Evolutionary conservation across 2,329 filamentous ascomycete species (phyloP), one percentile per base, ranked within the genome.

Genomic region (Metarhizium humberi): DNA sequence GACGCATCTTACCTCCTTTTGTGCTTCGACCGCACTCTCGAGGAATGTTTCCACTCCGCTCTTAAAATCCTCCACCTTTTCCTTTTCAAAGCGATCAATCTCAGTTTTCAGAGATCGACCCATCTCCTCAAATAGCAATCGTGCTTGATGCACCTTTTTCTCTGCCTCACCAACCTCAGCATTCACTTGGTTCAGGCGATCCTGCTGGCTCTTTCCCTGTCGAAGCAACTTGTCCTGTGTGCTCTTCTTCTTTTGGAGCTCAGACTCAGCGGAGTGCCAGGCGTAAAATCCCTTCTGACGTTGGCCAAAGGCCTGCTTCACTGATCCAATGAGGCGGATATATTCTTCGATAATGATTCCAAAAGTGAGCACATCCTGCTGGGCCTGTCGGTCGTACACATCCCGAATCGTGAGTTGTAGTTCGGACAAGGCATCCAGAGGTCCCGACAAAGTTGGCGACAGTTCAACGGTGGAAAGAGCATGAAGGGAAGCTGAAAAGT

Each of bases 41-140:
- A 99, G 73, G 73, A 96, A 99, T 1, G 94, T 99, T 75, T 99
- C 94, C 2, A 99, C 92, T 0, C 92, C 92, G 59, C 88, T 94
- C 78, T 99, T 99, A 72, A 99, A 99, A 69, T 99, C 94, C 69
- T 99, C 94, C 3, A 99, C 94, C 77, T 99, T 99, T 73, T 99
- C 94, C 64, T 82, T 83, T 74, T 99, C 94, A 66, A 99, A 99
- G 18, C 92, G 81, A 65, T 97, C 94, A 61, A 99, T 78, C 71
- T 99, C 94, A 40, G 79, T 80, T 57, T 90, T 84, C 91, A 99
- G 94, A 66, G 96, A 75, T 13, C 91, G 81, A 14, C 94, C 94
- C 92, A 99, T 97, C 66, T 99, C 94, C 62, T 99, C 94, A 65
- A 99, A 99, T 49, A 96, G 73, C 56, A 97, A 73, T 54, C 92